These are phyloP conservation scores for Yamadazyma sp. DNA, from an alignment of 805 yeast species.

Conservation along the genomic window DNA sequence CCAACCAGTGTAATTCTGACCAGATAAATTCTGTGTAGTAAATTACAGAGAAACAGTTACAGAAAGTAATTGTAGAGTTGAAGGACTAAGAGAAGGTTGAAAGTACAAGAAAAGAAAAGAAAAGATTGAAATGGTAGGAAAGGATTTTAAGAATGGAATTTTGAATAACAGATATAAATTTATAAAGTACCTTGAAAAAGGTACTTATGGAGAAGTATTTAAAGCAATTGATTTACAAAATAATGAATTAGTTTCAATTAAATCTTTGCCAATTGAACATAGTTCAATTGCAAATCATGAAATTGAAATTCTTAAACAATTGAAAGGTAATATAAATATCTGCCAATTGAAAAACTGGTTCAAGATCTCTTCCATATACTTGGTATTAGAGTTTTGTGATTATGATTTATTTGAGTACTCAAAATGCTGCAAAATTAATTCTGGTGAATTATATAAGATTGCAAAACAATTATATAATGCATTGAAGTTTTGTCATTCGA, in stretches of 20 bases:
- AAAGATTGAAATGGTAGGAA: too few relatives aligned
- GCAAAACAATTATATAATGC: constrained; percentile 52
- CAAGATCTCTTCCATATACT: constrained; percentile 50
- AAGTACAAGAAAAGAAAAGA: too few relatives aligned
- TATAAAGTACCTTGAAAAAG: constrained; percentile 47
- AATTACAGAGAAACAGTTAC: too few relatives aligned
- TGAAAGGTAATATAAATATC: constrained; percentile 46
- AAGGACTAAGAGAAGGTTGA: too few relatives aligned
- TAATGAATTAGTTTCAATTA: constrained; percentile 46
- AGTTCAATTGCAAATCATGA: constrained; percentile 51
- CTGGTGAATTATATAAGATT: constrained; percentile 33
- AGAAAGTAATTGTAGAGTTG: too few relatives aligned
- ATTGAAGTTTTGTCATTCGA: constrained; percentile 51
- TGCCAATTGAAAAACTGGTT: constrained; percentile 58
- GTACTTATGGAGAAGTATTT: constrained; percentile 61
- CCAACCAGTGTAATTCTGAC: too few relatives aligned
- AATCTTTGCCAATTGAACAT: constrained; percentile 35
- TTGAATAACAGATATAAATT: constrained; percentile 38
- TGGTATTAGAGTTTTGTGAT: constrained; percentile 63
- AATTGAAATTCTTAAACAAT: constrained; percentile 37
- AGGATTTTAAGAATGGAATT: constrained; percentile 1
- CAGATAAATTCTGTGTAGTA: too few relatives aligned
- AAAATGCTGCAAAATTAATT: constrained; percentile 6
- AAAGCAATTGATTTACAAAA: constrained; percentile 42
- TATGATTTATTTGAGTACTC: constrained; percentile 12